Base-by-base conservation (phyloP, 176 grass and related monocot genomes). In the Musa beccarii region DNA sequence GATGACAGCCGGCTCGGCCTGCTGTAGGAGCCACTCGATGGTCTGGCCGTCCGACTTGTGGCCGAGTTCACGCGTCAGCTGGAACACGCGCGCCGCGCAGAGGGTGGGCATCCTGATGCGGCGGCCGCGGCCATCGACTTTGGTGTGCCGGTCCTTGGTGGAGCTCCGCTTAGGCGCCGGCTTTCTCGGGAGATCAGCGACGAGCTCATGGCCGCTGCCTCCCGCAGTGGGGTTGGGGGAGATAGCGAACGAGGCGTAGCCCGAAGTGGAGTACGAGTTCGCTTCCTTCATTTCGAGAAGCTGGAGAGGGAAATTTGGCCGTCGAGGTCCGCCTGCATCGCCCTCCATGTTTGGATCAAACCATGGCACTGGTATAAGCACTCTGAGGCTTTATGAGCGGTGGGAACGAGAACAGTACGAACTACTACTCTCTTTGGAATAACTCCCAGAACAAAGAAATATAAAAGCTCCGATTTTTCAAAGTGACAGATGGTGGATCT, bases 41-140 rank as follows among this genome's bases (percentile, higher is more conserved):
- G 94, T 98, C 84, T 98, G 90, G 29, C 94, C 94, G 22, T 98
- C 94, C 6, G 94, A 90, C 88, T 98, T 98, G 87, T 98, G 94
- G 9, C 94, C 94, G 61, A 98, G 84, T 75, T 98, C 94, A 1
- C 94, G 81, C 8, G 94, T 98, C 19, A 98, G 88, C 86, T 98
- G 94, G 84, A 98, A 98, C 53, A 98, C 94, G 26, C 94, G 80
- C 19, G 94, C 94, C 0, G 94, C 94, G 49, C 94, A 98, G 76
- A 98, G 71, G 15, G 88, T 87, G 1, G 94, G 94, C 90, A 98
- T 98, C 53, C 94, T 84, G 94, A 98, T 98, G 77, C 94, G 87
- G 13, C 94, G 78, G 0, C 94, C 94, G 1, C 94, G 76, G 17
- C 94, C 94, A 7, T 98, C 94, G 53, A 98, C 94, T 78, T 98